Evolutionary conservation across 441 rosid species (phyloP), one percentile per base, ranked within the genome.

Genomic region (Adansonia gregorii): DNA sequence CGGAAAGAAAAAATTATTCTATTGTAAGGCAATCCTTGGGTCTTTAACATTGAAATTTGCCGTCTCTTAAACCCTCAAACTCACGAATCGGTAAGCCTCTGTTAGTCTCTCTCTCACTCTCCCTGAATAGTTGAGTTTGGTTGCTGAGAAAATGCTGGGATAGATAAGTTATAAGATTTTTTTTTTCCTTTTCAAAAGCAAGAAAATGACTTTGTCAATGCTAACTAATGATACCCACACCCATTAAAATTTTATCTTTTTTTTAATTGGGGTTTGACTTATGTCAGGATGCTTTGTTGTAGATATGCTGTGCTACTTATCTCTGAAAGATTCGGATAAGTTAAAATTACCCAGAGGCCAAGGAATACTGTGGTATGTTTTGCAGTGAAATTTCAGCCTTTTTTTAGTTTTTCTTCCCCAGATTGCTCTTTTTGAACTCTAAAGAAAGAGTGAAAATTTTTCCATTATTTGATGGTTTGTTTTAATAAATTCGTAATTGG

Each of bases 351-450:
- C 75, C 80, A 67, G 56, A 77, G n/a, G 17, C 78, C 78, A 63
- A 81, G 80, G 80, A 81, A 76, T 78, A 81, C 83, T 31, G 92
- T 90, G 89, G 98, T 93, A 84, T 63, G 88, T 61, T 67, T 48
- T 76, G 67, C 2, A 11, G 35, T 51, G 55, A 59, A 73, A 35
- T 45, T 61, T 76, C 14, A 14, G 8, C 66, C 10, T 15, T 4
- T 35, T 15, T n/a, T 3, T n/a, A 11, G n/a, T 3, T 31, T 24
- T 24, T 24, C 1, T 24, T 24, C 27, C 27, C 27, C 27, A 24
- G 27, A 24, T 67, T 76, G 17, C 45, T 59, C 35, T 11, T 22
- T 35, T 63, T 35, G 17, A 60, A 48, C 20, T 43, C 39, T n/a
- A 60, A 49, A 7, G 59, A 73, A 24, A 46, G 73, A 9, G 3